Conservation (phyloP, 495 filamentous ascomycete species). For the Aspergillus avenaceus region DNA sequence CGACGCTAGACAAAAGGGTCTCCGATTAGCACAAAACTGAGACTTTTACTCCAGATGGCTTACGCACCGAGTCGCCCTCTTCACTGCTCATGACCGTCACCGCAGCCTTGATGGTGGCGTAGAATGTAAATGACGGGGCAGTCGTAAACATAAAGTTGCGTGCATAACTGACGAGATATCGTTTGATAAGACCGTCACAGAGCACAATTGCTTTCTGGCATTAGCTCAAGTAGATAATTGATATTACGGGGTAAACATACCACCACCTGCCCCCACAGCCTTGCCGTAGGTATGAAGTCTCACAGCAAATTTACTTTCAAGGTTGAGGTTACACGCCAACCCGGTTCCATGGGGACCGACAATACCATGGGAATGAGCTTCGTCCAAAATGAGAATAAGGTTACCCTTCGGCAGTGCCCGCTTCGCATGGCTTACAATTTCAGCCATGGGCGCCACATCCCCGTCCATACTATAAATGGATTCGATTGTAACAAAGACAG, state of each 20-base stretch:
- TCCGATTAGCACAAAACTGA: too few species aligned
- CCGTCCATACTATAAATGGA: constrained; percentile 6
- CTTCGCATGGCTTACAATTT: neutral
- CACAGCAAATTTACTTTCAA: neutral
- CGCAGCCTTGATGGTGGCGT: neutral
- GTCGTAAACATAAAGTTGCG: neutral
- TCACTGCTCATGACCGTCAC: neutral
- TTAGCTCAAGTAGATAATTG: neutral
- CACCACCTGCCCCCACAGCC: neutral
- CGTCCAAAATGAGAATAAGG: neutral
- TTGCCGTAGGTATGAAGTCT: neutral
- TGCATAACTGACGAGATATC: neutral
- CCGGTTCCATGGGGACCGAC: neutral
- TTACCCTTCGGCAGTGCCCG: neutral
- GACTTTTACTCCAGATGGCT: neutral
- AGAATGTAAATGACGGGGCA: neutral
- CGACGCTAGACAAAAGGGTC: neutral
- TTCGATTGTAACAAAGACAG: constrained; percentile 1
- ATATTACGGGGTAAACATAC: neutral
- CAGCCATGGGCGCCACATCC: neutral
- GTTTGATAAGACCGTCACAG: neutral
- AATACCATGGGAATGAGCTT: constrained; percentile 2
- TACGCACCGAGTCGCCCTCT: neutral
- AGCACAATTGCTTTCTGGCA: neutral
- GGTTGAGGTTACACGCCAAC: neutral